These are phyloP conservation scores for Agrocybe praecox DNA, from an alignment of 768 basidiomycete species.

Conservation along the genomic window DNA sequence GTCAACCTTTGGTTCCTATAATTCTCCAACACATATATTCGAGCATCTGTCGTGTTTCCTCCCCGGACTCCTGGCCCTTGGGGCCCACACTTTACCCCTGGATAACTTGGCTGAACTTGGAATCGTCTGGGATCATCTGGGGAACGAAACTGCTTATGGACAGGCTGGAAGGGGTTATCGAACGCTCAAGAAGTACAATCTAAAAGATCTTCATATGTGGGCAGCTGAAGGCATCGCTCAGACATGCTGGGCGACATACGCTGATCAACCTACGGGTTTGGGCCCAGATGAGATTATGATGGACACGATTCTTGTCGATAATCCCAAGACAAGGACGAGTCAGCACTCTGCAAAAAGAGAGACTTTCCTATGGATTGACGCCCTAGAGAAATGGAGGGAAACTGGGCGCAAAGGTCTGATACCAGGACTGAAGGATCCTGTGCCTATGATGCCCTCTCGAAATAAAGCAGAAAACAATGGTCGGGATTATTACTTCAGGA, in stretches of 20 bases:
- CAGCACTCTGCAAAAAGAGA: constrained; percentile 7
- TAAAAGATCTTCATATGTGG: constrained; percentile 72
- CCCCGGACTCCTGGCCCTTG: constrained; percentile 74
- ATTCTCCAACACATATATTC: constrained; percentile 49
- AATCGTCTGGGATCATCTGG: constrained; percentile 46
- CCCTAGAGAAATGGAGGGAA: constrained; percentile 49
- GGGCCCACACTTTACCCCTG: constrained; percentile 62
- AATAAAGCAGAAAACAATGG: constrained; percentile 26
- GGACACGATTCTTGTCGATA: constrained; percentile 20
- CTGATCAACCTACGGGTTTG: constrained; percentile 68
- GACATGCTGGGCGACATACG: constrained; percentile 71
- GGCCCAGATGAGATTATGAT: constrained; percentile 64
- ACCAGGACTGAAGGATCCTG: constrained; percentile 53
- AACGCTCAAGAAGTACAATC: constrained; percentile 45
- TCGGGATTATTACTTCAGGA: constrained; percentile 57
- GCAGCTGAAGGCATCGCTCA: constrained; percentile 76
- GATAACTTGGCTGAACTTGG: constrained; percentile 51
- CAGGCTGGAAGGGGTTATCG: constrained; percentile 35
- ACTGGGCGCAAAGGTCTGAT: constrained; percentile 47
- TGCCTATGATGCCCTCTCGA: constrained; percentile 37
- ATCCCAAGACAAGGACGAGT: not conserved
- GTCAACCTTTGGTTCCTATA: constrained; percentile 27
- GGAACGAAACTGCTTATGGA: constrained; percentile 36
- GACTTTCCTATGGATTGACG: constrained; percentile 48
- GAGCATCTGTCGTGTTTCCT: constrained; percentile 83